Base-by-base conservation (phyloP, 306 rosid genomes). In the Carpinus viminea region DNA sequence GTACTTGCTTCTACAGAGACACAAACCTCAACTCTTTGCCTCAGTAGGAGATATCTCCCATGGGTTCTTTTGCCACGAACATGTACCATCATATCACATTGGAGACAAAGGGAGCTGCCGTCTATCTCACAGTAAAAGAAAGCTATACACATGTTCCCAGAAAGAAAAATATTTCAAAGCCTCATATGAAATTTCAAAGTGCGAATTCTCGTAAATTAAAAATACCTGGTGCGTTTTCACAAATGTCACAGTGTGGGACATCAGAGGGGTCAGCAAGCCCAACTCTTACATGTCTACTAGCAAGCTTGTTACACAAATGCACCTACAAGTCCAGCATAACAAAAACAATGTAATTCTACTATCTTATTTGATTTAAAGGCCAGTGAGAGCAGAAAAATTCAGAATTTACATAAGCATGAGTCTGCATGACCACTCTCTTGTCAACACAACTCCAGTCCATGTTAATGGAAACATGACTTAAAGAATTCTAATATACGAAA, bases 51-150 rank as follows among this genome's bases (percentile, higher is more conserved):
- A 82, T 84, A 89, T 83, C 93, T 80, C 72, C 69, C 74, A 50
- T 91, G 96, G 46, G 93, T 89, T 83, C 93, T 84, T 85, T 91
- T 91, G 72, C 96, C 93, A 68, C 96, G 93, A 43, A 91, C 93
- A 83, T 91, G 96, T 21, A 85, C 96, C 41, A 79, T 81, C 93
- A 87, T 91, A 77, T 91, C 96, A 12, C 96, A 91, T 81, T 91
- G 96, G 74, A 91, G 84, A 83, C 96, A 91, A 78, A 91, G 85
- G 61, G 96, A 91, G 85, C 89, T 91, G 65, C 93, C 96, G 57
- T 91, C 96, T 80, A 84, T 69, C 88, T 87, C 93, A 80, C 96
- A 91, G 88, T 85, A 91, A 87, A 91, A 91, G 90, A 91, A 91
- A 81, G 91, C 96, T 91, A 75, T 85, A 82, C 17, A 76, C 79